These are phyloP conservation scores for Balamuthia mandrillaris DNA, from an alignment of 208 protist species.

Conservation along the genomic window DNA sequence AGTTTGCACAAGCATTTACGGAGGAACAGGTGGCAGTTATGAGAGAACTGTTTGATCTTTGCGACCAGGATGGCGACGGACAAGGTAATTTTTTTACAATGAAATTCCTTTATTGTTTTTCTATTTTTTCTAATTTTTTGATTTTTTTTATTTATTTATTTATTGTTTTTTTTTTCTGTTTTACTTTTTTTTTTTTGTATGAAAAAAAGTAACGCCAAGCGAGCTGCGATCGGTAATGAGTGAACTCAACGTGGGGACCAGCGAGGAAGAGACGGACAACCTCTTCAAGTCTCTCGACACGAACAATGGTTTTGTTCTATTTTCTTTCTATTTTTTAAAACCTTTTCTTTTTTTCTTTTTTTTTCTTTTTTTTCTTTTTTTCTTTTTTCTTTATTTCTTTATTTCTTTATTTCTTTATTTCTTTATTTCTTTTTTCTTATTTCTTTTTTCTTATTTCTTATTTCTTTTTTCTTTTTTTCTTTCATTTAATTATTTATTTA, in stretches of 20 bases:
- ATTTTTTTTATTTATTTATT: not conserved
- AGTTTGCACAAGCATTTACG: not conserved
- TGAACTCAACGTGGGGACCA: not conserved
- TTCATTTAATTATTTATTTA: too few species aligned
- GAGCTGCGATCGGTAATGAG: not conserved
- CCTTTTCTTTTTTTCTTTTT: too few species aligned
- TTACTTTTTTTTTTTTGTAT: not conserved
- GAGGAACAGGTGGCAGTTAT: conserved; percentile 2
- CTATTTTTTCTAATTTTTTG: not conserved
- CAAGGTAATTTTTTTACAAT: too few species aligned
- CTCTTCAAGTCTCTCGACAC: not conserved
- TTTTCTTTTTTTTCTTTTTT: too few species aligned
- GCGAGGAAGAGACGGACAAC: conserved; percentile 15
- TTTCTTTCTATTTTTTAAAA: too few species aligned
- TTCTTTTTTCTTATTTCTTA: too few species aligned
- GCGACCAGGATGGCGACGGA: not conserved
- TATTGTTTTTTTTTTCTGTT: not conserved
- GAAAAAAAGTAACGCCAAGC: not conserved
- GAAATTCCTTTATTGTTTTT: too few species aligned
- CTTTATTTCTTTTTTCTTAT: too few species aligned
- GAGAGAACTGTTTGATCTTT: conserved; percentile 15
- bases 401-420: too few species aligned
- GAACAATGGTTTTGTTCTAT: too few species aligned
- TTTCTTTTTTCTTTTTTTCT: too few species aligned
- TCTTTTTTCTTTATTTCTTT: too few species aligned